phyloP scores from a whole-genome alignment of 1,139 yeast genomes.

The Hyphopichia buzzinii region DNA sequence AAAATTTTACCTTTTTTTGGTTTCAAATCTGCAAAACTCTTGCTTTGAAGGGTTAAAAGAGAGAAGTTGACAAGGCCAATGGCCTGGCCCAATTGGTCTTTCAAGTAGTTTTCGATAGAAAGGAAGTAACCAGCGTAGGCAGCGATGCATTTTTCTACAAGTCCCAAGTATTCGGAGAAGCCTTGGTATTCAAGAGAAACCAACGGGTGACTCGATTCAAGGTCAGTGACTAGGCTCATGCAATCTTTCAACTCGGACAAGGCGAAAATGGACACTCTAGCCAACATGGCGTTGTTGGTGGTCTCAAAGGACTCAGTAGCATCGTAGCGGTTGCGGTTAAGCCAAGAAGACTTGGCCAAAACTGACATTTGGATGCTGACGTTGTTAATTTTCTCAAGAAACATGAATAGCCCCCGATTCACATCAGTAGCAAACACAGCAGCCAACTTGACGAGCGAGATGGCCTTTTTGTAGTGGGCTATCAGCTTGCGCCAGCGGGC shows the following conservation, averaged over 20 bases:
- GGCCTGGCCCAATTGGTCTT: slow-evolving; percentile 40
- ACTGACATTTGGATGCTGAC: slow-evolving; percentile 42
- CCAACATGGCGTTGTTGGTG: slow-evolving; percentile 38
- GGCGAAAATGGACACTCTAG: slow-evolving; percentile 42
- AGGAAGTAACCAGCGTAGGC: slow-evolving; percentile 46
- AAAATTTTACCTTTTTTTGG: slow-evolving; percentile 13
- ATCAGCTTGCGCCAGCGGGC: slow-evolving; percentile 41
- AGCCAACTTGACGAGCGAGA: slow-evolving; percentile 18
- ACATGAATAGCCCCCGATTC: slow-evolving; percentile 13
- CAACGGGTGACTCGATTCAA: slow-evolving; percentile 8
- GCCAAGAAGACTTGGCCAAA: slow-evolving; percentile 40
- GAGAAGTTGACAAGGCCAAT: slow-evolving; percentile 42
- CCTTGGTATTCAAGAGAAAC: slow-evolving; percentile 16
- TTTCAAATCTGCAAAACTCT: slow-evolving; percentile 17
- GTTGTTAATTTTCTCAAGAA: slow-evolving; percentile 27
- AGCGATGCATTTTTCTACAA: slow-evolving; percentile 34
- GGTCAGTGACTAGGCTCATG: slow-evolving; percentile 15
- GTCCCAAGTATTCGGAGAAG: slow-evolving; percentile 35
- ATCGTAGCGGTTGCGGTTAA: slow-evolving; percentile 31
- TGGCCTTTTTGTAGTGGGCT: slow-evolving; percentile 30
- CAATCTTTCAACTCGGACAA: slow-evolving; percentile 30
- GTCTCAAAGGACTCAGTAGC: slow-evolving; percentile 27
- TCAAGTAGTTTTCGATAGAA: slow-evolving; percentile 42
- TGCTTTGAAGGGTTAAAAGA: slow-evolving; percentile 39
- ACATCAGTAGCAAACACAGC: slow-evolving; percentile 11